phyloP scores from a whole-genome alignment of 306 rosid species.

The Coriaria nepalensis region DNA sequence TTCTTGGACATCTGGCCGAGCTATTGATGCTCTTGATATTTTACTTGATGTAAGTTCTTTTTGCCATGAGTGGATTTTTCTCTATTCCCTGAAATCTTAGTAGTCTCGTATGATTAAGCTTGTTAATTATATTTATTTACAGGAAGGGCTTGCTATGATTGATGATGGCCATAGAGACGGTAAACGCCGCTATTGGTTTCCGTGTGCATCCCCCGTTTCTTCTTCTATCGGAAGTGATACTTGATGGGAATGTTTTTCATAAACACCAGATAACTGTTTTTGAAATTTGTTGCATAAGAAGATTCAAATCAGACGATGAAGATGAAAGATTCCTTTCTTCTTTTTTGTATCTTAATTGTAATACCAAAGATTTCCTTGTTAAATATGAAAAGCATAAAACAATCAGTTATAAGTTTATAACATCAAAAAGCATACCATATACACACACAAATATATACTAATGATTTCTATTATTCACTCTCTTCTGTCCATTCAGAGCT shows the following conservation, averaged over 20 bases:
- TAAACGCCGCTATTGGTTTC: conserved; percentile 79
- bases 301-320: too few species aligned
- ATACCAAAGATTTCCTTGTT: too few species aligned
- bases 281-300: too few species aligned
- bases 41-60: conserved; percentile 54
- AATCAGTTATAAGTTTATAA: too few species aligned
- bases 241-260: conserved; percentile 2
- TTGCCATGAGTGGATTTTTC: background rate
- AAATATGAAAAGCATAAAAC: too few species aligned
- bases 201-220: conserved; percentile 74
- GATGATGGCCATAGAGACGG: conserved; percentile 95
- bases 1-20: conserved; percentile 84
- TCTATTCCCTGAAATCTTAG: background rate
- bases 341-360: too few species aligned
- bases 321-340: too few species aligned
- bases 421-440: background rate
- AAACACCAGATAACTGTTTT: background rate
- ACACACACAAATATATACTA: background rate
- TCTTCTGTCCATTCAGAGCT: conserved; percentile 63
- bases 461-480: conserved; percentile 10
- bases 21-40: conserved; percentile 82
- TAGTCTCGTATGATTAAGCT: background rate
- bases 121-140: conserved; percentile 11
- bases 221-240: conserved; percentile 36
- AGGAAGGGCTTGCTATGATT: conserved; percentile 98